Percentiles rank a stretch among this genome's conserved stretches.
Conservation (phyloP, 441 rosid species). For the Populus hybrid region DNA sequence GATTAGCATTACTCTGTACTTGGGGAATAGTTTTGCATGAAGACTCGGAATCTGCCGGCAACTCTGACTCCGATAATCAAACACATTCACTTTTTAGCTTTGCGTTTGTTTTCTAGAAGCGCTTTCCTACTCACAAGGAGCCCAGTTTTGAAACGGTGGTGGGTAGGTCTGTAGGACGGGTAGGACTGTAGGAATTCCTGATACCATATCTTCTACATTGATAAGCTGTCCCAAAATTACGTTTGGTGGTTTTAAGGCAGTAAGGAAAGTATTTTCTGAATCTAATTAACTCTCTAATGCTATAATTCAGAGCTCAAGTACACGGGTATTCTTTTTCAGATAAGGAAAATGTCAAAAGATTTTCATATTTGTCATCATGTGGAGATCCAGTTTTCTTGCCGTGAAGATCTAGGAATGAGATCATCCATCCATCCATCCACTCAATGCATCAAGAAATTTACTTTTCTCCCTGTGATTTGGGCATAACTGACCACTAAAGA, state of each 20-base stretch:
- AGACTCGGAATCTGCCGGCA: neutral
- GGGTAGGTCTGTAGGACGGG: neutral
- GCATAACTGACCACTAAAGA: neutral
- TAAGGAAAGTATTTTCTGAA: neutral
- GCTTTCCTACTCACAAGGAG: neutral
- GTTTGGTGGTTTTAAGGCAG: neutral
- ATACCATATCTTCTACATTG: neutral
- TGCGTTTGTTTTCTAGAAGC: neutral
- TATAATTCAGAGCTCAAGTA: neutral
- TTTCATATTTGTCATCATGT: neutral
- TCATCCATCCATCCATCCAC: neutral
- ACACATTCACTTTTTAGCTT: neutral
- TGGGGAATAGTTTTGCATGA: too few species aligned
- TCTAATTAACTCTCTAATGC: neutral
- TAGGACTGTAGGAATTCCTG: neutral
- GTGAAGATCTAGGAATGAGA: neutral
- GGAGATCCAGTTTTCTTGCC: neutral
- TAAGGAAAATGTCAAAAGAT: neutral
- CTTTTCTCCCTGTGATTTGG: neutral
- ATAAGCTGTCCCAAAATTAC: neutral
- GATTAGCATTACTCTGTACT: neutral
- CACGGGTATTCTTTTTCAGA: neutral
- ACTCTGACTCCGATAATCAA: neutral
- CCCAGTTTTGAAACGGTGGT: neutral
- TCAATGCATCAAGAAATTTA: neutral